Evolutionary conservation across 495 filamentous ascomycete species (phyloP).

Genomic region (Podospora conica): DNA sequence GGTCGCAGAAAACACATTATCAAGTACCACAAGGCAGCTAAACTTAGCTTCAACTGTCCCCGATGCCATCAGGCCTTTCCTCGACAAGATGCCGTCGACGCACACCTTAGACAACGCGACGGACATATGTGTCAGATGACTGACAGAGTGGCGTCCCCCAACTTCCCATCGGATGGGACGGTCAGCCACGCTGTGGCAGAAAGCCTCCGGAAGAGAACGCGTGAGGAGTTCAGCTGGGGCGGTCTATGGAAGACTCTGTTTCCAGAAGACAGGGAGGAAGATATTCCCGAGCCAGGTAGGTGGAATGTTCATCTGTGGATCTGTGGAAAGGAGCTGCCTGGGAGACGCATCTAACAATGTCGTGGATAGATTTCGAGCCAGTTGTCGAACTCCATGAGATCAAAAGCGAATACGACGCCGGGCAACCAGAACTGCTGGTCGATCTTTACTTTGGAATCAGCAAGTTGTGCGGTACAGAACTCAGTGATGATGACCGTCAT

Average conservation of each 20-base stretch:
- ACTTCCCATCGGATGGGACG: background rate
- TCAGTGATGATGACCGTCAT: background rate
- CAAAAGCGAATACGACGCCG: background rate
- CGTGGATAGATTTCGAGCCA: slow-evolving; percentile 4
- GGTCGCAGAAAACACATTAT: slow-evolving; percentile 1
- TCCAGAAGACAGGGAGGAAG: background rate
- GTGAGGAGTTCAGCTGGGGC: background rate
- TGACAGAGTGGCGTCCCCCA: background rate
- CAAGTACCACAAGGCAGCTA: background rate
- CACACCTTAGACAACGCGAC: background rate
- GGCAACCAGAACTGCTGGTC: background rate
- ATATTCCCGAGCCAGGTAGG: background rate
- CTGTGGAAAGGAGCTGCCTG: no score
- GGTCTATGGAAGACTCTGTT: background rate
- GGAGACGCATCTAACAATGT: no score
- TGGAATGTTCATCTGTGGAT: background rate
- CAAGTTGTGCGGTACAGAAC: background rate
- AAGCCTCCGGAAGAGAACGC: background rate
- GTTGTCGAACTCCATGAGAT: slow-evolving; percentile 5
- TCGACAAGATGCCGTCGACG: background rate
- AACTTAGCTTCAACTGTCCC: background rate
- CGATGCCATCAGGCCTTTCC: slow-evolving; percentile 1
- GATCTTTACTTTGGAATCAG: background rate
- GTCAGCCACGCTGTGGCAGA: background rate
- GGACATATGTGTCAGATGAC: background rate